Conservation (phyloP, 2,329 filamentous ascomycete species). For the Paecilomyces formosus region DNA sequence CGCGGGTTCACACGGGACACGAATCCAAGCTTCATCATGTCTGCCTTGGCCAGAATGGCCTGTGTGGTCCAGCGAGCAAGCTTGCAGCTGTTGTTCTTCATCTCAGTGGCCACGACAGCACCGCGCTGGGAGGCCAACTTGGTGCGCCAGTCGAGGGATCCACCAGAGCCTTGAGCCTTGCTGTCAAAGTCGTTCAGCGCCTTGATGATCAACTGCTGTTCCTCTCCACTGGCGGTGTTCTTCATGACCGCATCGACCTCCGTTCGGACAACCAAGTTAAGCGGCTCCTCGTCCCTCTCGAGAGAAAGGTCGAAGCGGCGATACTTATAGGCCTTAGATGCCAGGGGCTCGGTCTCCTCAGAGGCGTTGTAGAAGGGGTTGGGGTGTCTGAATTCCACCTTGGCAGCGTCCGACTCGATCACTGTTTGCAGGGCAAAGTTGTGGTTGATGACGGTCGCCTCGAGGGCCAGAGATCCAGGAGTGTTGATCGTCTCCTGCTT, state of each 20-base stretch:
- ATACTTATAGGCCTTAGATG: slow-evolving; percentile 98
- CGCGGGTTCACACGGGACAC: slow-evolving; percentile 91
- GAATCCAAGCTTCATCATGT: slow-evolving; percentile 98
- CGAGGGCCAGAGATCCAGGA: slow-evolving; percentile 83
- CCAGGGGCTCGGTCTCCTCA: slow-evolving; percentile 87
- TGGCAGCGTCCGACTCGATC: slow-evolving; percentile 66
- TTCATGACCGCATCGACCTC: slow-evolving; percentile 94
- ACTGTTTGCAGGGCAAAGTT: slow-evolving; percentile 98
- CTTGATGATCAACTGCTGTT: slow-evolving; percentile 87
- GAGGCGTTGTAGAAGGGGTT: slow-evolving; percentile 97
- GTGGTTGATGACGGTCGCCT: slow-evolving; percentile 99
- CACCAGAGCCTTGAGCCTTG: slow-evolving; percentile 92
- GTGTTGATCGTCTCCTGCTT: slow-evolving; percentile 95
- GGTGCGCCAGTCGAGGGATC: slow-evolving; percentile 91
- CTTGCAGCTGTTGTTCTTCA: slow-evolving; percentile 99
- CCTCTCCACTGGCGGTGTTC: slow-evolving; percentile 85
- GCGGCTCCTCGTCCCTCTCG: slow-evolving; percentile 81
- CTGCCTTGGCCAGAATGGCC: slow-evolving; percentile 93
- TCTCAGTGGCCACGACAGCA: slow-evolving; percentile 96
- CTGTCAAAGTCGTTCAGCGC: slow-evolving; percentile 98
- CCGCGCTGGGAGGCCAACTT: slow-evolving; percentile 93
- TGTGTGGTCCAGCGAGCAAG: slow-evolving; percentile 96
- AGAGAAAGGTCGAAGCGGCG: slow-evolving; percentile 91
- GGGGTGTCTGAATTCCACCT: slow-evolving; percentile 75
- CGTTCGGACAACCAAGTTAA: slow-evolving; percentile 87